Conservation (phyloP, 345 rosid species). For the Trapa incisa region DNA sequence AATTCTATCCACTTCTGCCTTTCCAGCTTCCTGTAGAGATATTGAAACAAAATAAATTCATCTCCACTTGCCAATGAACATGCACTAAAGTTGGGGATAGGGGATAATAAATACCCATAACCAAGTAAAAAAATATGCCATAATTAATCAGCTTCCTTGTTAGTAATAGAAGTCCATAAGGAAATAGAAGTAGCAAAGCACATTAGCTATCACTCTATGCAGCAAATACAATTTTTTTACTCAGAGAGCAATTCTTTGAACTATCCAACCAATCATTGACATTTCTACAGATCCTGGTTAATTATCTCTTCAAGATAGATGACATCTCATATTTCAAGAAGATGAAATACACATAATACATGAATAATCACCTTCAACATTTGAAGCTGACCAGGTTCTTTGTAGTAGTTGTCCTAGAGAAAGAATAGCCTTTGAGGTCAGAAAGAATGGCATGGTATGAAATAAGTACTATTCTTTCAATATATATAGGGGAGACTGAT, state of each 20-base stretch:
- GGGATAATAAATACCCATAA: too few relatives aligned
- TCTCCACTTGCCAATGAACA: not conserved
- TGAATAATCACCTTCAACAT: constrained; percentile 41
- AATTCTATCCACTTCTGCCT: constrained; percentile 59
- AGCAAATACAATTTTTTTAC: not conserved
- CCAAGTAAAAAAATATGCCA: too few relatives aligned
- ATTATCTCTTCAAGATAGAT: not conserved
- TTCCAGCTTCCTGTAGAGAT: constrained; percentile 51
- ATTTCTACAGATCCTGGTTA: not conserved
- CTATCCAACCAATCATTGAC: not conserved
- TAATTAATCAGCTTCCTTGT: not conserved
- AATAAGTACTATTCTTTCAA: not conserved
- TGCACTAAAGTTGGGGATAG: not conserved
- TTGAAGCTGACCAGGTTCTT: constrained; percentile 39
- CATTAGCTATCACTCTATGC: not conserved
- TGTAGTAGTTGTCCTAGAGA: constrained; percentile 46
- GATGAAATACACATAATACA: not conserved
- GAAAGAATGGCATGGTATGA: not conserved
- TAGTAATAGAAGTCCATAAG: not conserved
- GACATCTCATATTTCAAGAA: not conserved
- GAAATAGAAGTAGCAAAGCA: not conserved
- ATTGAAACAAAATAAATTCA: constrained; percentile 2
- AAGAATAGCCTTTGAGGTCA: not conserved
- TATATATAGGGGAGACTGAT: not conserved
- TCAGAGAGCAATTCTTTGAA: not conserved